Evolutionary conservation across 805 yeast species (phyloP).

Genomic region (Cyberlindnera meyerae): DNA sequence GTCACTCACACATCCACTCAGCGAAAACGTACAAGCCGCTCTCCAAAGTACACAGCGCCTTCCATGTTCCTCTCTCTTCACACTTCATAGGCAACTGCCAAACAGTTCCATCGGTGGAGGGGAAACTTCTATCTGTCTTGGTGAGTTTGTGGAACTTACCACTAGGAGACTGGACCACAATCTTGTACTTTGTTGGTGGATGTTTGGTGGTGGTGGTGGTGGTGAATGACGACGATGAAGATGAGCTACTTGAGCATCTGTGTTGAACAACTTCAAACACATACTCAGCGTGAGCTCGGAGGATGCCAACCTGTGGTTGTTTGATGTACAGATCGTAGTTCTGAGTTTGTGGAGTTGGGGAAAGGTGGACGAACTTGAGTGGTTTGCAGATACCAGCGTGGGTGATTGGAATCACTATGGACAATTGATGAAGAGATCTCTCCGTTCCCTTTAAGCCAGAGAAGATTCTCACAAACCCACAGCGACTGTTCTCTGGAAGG

Average conservation of each 20-base stretch:
- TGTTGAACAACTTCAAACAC: conserved; percentile 60
- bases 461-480: conserved; percentile 73
- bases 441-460: conserved; percentile 63
- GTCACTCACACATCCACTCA: conserved; percentile 66
- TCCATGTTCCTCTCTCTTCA: conserved; percentile 75
- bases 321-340: conserved; percentile 73
- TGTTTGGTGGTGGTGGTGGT: no score
- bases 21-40: conserved; percentile 84
- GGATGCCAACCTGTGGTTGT: conserved; percentile 73
- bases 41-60: conserved; percentile 72
- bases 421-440: conserved; percentile 58
- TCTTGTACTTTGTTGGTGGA: conserved; percentile 36
- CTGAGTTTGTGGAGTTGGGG: conserved; percentile 65
- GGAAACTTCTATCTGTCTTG: conserved; percentile 41
- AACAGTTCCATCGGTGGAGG: conserved; percentile 38
- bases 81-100: conserved; percentile 61
- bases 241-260: no score
- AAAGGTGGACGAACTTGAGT: conserved; percentile 64
- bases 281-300: conserved; percentile 55
- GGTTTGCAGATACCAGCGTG: conserved; percentile 64
- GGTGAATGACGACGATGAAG: no score
- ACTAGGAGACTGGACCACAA: conserved; percentile 79
- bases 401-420: conserved; percentile 67
- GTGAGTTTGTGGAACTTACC: conserved; percentile 66
- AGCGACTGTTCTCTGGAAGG: conserved; percentile 61